phyloP scores from a whole-genome alignment of 2,329 filamentous ascomycete species.

The Seiridium cupressi region DNA sequence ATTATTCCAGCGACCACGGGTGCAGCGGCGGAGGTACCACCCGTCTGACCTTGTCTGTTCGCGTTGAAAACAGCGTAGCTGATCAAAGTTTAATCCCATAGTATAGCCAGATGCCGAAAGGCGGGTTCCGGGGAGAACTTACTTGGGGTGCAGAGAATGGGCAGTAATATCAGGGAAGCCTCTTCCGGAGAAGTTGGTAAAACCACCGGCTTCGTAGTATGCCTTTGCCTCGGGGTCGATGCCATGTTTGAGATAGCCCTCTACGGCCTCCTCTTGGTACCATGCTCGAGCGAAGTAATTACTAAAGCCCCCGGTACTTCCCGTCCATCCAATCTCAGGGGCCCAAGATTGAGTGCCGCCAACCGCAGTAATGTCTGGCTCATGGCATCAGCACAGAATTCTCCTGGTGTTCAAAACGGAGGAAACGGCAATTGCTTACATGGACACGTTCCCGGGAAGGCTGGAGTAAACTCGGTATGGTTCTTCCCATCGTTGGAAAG shows the following conservation, averaged over 20 bases:
- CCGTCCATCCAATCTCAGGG: slow-evolving; percentile 18
- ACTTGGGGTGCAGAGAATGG: slow-evolving; percentile 16
- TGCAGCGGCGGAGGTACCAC: slow-evolving; percentile 17
- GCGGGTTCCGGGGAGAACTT: not conserved
- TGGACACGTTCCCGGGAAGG: slow-evolving; percentile 31
- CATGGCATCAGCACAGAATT: not conserved
- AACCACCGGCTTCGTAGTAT: slow-evolving; percentile 14
- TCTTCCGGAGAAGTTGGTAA: slow-evolving; percentile 14
- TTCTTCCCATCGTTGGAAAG: slow-evolving; percentile 53
- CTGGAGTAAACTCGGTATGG: slow-evolving; percentile 29
- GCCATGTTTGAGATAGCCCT: slow-evolving; percentile 34
- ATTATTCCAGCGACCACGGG: slow-evolving; percentile 20
- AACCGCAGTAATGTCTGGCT: slow-evolving; percentile 20
- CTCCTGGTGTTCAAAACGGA: not conserved
- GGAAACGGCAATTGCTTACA: slow-evolving; percentile 9
- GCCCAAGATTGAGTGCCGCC: slow-evolving; percentile 17
- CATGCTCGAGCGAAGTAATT: slow-evolving; percentile 44
- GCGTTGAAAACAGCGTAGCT: slow-evolving; percentile 13
- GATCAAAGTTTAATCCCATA: not conserved
- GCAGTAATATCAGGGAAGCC: slow-evolving; percentile 31
- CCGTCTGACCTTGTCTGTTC: slow-evolving; percentile 9
- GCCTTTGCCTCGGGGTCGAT: slow-evolving; percentile 11
- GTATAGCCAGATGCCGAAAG: not conserved
- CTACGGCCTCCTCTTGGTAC: slow-evolving; percentile 43
- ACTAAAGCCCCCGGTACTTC: slow-evolving; percentile 45